These are phyloP conservation scores for Pichia sp. DNA, from an alignment of 1,139 yeast species.

Conservation along the genomic window DNA sequence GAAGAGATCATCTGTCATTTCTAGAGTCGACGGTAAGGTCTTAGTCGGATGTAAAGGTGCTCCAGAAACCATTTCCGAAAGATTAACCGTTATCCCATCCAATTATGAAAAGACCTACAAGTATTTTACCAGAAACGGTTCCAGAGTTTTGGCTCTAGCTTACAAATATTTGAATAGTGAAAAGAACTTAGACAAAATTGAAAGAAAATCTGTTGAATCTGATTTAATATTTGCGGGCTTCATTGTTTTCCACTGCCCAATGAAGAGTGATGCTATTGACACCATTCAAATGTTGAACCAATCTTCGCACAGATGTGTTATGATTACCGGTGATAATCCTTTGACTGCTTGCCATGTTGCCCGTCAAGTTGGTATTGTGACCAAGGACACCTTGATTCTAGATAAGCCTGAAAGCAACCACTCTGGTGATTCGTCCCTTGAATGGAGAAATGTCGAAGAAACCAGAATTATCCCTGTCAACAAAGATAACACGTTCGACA, in stretches of 20 bases:
- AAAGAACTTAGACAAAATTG: conserved; percentile 49
- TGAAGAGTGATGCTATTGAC: conserved; percentile 87
- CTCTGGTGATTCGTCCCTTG: conserved; percentile 51
- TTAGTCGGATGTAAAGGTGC: conserved; percentile 97
- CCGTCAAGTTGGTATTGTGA: conserved; percentile 82
- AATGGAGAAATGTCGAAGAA: conserved; percentile 85
- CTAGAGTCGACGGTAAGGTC: conserved; percentile 52
- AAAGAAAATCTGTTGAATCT: conserved; percentile 73
- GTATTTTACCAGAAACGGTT: conserved; percentile 90
- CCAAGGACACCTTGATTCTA: conserved; percentile 74
- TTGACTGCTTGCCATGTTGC: conserved; percentile 98
- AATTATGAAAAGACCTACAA: conserved; percentile 83
- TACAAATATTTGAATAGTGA: conserved; percentile 60
- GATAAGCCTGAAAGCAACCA: conserved; percentile 72
- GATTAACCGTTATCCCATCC: conserved; percentile 69
- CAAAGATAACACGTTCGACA: conserved; percentile 50
- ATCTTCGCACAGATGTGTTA: conserved; percentile 89
- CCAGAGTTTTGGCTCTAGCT: conserved; percentile 93
- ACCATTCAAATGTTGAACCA: conserved; percentile 90
- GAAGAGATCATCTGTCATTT: conserved; percentile 89
- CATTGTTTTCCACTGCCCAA: conserved; percentile 94
- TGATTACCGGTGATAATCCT: conserved; percentile 99
- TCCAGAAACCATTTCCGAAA: conserved; percentile 89
- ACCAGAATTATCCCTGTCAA: conserved; percentile 65
- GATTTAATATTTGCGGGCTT: conserved; percentile 83